A percentile compares a stretch with the other conserved stretches of the same genome.
phyloP scores from a whole-genome alignment of 2,329 filamentous ascomycete species.

The Botrytis hyacinthi region DNA sequence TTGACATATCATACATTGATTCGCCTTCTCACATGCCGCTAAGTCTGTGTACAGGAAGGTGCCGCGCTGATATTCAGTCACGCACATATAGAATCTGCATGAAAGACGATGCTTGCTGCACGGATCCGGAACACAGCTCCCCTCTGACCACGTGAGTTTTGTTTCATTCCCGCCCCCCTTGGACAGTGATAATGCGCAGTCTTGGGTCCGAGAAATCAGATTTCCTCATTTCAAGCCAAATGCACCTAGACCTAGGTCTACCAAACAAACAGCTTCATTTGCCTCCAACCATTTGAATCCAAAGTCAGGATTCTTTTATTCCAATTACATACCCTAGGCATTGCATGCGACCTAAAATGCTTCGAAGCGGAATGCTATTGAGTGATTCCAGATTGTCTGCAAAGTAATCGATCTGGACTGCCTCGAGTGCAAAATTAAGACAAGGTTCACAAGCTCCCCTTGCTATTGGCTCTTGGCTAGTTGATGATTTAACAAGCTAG shows the following conservation, averaged over 20 bases:
- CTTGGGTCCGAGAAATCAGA: not conserved
- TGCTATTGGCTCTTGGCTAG: not conserved
- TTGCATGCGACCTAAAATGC: slow-evolving; percentile 3
- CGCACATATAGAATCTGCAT: slow-evolving; percentile 18
- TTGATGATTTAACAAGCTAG: not conserved
- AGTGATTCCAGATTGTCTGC: not conserved
- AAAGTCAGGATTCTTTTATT: not conserved
- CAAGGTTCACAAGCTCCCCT: not conserved
- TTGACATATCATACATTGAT: slow-evolving; percentile 1
- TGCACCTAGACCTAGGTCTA: not conserved
- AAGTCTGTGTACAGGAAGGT: slow-evolving; percentile 5
- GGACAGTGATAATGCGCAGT: not conserved
- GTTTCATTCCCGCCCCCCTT: not conserved
- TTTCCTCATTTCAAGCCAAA: slow-evolving; percentile 5
- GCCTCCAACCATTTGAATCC: not conserved
- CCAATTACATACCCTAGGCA: not conserved
- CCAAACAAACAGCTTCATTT: slow-evolving; percentile 3
- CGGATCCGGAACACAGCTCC: slow-evolving; percentile 14
- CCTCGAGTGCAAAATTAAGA: not conserved
- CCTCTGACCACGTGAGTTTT: slow-evolving; percentile 17
- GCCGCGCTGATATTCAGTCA: slow-evolving; percentile 17
- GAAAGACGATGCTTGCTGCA: slow-evolving; percentile 8
- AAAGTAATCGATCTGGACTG: slow-evolving; percentile 13
- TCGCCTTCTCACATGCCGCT: slow-evolving; percentile 14
- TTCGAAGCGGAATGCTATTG: not conserved